Conservation (phyloP, 148 eudicot genomes). For the Fagopyrum homotropicum region DNA sequence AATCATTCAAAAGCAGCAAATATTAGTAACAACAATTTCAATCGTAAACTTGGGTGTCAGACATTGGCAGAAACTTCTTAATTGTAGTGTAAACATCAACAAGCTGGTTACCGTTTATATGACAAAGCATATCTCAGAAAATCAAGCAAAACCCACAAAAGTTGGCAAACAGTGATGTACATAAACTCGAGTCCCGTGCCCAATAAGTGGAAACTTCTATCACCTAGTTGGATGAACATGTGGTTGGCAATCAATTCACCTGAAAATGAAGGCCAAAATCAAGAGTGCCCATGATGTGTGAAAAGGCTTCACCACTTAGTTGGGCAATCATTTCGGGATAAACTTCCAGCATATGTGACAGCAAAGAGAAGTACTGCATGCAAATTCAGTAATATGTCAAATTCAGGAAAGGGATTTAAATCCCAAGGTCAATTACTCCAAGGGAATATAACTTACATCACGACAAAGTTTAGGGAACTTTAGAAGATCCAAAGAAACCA, state of each 20-base stretch:
- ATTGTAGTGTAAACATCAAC: neutral
- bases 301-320: conserved; percentile 64
- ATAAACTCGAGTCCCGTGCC: neutral
- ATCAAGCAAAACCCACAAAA: neutral
- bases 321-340: conserved; percentile 88
- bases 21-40: neutral
- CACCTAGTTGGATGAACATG: neutral
- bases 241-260: conserved; percentile 24
- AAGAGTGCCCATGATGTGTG: conserved; percentile 64
- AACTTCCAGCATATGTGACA: conserved; percentile 96
- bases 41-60: neutral
- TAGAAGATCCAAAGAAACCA: conserved; percentile 68
- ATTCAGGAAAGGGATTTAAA: conserved; percentile 10
- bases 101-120: neutral
- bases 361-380: conserved; percentile 74
- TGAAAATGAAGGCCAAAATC: conserved; percentile 86
- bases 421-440: conserved; percentile 10
- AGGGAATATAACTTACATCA: conserved; percentile 51
- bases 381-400: conserved; percentile 12
- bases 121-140: neutral
- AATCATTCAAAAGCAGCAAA: conserved; percentile 10
- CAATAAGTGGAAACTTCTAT: neutral
- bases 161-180: neutral
- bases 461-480: conserved; percentile 87
- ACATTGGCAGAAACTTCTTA: neutral